Base-by-base conservation (phyloP, 202 grass and related monocot genomes). In the Dendrocalamus latiflorus region DNA sequence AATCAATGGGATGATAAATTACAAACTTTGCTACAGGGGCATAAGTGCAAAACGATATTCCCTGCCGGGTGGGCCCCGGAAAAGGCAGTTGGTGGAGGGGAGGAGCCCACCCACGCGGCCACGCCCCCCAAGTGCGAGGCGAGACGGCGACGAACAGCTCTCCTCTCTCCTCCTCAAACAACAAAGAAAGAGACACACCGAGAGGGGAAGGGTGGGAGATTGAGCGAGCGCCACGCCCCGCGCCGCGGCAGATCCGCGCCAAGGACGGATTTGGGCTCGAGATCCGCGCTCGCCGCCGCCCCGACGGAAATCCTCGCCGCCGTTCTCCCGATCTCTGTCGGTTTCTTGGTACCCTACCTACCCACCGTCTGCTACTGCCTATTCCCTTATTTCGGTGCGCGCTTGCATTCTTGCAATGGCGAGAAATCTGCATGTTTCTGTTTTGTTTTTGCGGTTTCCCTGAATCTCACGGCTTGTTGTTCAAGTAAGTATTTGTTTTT, bases 171-270 rank as follows among this genome's bases (percentile, higher is more conserved):
- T 34, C 33, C 34, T n/a, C n/a, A n/a, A n/a, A n/a, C n/a, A n/a
- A n/a, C n/a, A n/a, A n/a, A n/a, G n/a, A n/a, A n/a, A n/a, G n/a
- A n/a, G n/a, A n/a, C n/a, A n/a, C n/a, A n/a, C n/a, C n/a, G n/a
- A n/a, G n/a, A n/a, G n/a, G n/a, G n/a, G n/a, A n/a, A n/a, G n/a
- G n/a, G n/a, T n/a, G n/a, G n/a, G n/a, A n/a, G n/a, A n/a, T n/a
- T n/a, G n/a, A n/a, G n/a, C n/a, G n/a, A n/a, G n/a, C n/a, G 41
- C 74, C 57, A 14, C 41, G 3, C 74, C 10, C 58, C 61, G 65
- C 70, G 64, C 36, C 67, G 58, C 58, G 39, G 59, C 58, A 67
- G 83, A 77, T 78, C 61, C 86, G 56, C 80, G 50, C 81, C 77
- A 49, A 18, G 5, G 36, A 4, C 54, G 15, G 58, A 26, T 4